Percentiles rank a stretch among this genome's conserved stretches.
Conservation (phyloP, 2,329 filamentous ascomycete species). For the Fusarium brachygibbosum region DNA sequence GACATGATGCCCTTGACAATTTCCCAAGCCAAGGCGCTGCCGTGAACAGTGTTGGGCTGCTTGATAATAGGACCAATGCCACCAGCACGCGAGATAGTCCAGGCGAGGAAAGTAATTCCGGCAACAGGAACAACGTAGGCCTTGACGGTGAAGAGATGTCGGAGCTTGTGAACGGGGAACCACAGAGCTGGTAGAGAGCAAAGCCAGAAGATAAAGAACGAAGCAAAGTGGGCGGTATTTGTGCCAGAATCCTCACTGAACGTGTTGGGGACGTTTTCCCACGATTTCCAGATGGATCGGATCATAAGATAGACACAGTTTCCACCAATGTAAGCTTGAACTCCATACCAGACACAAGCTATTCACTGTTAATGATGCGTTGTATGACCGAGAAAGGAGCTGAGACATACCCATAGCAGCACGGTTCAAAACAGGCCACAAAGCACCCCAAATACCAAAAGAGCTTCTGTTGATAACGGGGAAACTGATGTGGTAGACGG, state of each 20-base stretch:
- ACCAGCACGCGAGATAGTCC: conserved; percentile 84
- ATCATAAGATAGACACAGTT: conserved; percentile 92
- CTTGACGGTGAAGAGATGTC: conserved; percentile 93
- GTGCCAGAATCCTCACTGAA: conserved; percentile 77
- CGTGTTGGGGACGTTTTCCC: conserved; percentile 74
- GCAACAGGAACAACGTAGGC: conserved; percentile 85
- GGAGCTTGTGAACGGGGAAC: conserved; percentile 89
- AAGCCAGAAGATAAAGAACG: conserved; percentile 91
- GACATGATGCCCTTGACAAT: conserved; percentile 90
- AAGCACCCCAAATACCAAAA: conserved; percentile 89
- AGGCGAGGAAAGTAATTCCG: conserved; percentile 89
- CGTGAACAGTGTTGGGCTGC: conserved; percentile 72
- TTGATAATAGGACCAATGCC: conserved; percentile 87
- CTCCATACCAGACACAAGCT: conserved; percentile 89
- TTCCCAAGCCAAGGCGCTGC: conserved; percentile 81
- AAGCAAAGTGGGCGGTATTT: conserved; percentile 79
- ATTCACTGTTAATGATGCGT: conserved; percentile 24
- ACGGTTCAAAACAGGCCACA: conserved; percentile 91
- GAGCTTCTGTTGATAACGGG: conserved; percentile 82
- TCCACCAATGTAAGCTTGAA: conserved; percentile 87
- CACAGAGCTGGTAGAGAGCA: conserved; percentile 85
- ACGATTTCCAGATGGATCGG: conserved; percentile 81
- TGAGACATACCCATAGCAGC: conserved; percentile 75
- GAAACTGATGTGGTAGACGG: conserved; percentile 90
- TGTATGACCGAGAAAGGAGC: neutral